Evolutionary conservation across 2,329 filamentous ascomycete species (phyloP).

Genomic region (Colletotrichum lupini): DNA sequence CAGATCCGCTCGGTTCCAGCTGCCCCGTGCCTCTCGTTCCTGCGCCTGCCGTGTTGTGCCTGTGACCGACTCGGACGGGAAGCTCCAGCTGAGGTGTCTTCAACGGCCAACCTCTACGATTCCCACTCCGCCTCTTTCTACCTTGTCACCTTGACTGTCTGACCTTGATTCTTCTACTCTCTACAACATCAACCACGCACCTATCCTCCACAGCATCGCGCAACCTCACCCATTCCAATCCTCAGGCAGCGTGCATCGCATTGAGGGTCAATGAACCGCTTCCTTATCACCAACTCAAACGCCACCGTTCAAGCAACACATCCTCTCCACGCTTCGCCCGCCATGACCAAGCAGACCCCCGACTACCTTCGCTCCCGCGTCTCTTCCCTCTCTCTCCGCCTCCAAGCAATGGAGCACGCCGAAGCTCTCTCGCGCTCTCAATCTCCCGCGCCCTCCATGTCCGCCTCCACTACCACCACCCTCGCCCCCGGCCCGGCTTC

Average conservation of each 20-base stretch:
- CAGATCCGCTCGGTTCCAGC: not conserved
- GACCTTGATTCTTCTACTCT: no score
- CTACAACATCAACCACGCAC: not conserved
- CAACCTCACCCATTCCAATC: not conserved
- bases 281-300: not conserved
- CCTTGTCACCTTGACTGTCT: not conserved
- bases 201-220: not conserved
- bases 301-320: conserved; percentile 1
- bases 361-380: conserved; percentile 55
- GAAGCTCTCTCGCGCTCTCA: conserved; percentile 31
- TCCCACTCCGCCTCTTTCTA: not conserved
- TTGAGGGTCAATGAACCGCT: conserved; percentile 18
- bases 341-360: conserved; percentile 59
- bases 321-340: conserved; percentile 2
- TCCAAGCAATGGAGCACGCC: conserved; percentile 45
- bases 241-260: not conserved
- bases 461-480: conserved; percentile 38
- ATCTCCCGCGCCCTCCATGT: conserved; percentile 40
- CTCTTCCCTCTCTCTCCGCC: conserved; percentile 58
- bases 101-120: conserved; percentile 3
- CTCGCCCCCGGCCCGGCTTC: not conserved
- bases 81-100: conserved; percentile 31
- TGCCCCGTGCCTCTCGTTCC: not conserved
- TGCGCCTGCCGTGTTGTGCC: not conserved
- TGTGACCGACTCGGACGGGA: not conserved